Evolutionary conservation across 1,139 yeast genomes (phyloP), one percentile per base, ranked within the genome.

Genomic region (Taphrina communis): DNA sequence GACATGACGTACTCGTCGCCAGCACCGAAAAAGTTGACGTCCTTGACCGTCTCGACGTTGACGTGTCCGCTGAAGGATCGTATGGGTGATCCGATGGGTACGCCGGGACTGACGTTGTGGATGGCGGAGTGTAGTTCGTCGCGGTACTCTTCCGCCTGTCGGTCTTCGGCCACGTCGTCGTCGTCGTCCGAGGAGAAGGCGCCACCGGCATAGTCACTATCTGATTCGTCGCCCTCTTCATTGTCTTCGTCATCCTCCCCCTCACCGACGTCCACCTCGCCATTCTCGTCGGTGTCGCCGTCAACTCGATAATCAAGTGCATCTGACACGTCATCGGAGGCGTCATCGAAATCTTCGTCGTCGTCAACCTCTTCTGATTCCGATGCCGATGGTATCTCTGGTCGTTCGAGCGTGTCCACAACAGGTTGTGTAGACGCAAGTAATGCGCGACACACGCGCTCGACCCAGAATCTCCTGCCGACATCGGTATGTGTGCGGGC

Each of bases 1-100:
- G 73, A 70, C 70, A 72, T 63, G 42, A 72, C 66, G 48, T 72
- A 72, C 53, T 72, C 74, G 51, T 72, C 74, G 31, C 69, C 50
- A 25, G 62, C 42, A 11, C 74, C 74, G 51, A 55, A 72, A 46
- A 70, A 72, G 57, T 67, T 69, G 35, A 72, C 73, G 35, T 72
- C 73, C 48, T 71, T 72, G 38, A 72, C 65, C 5, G 68, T 42
- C 50, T 52, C 50, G n/a, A 39, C 66, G n/a, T 59, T 69, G 42
- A 51, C 51, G 44, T 61, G 70, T 19, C 66, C 70, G 21, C 60
- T 56, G 60, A 17, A 56, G n/a, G 36, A 39, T 56, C 60, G 25
- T 3, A 56, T 39, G 36, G 60, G 60, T n/a, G 38, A 6, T 4
- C 48, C 60, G 36, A 41, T 41, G n/a, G 60, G 60, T 1, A 56